phyloP scores from a whole-genome alignment of 495 filamentous ascomycete species.

The Paragyromitra xinjiangensis region DNA sequence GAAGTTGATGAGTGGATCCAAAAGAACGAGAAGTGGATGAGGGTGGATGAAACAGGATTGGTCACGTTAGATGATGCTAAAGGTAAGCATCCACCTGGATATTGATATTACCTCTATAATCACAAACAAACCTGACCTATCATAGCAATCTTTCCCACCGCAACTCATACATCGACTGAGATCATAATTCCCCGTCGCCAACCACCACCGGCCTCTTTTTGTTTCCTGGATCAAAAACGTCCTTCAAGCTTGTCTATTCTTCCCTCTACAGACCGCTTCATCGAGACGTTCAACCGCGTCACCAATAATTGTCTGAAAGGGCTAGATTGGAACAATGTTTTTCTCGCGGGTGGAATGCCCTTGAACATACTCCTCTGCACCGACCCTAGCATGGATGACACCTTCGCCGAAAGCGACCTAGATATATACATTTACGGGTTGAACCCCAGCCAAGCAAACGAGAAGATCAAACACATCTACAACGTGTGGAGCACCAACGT shows the following conservation, averaged over 20 bases:
- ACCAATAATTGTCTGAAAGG: constrained; percentile 56
- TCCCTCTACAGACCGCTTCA: constrained; percentile 48
- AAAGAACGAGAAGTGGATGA: constrained; percentile 39
- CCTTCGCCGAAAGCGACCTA: constrained; percentile 53
- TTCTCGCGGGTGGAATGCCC: constrained; percentile 58
- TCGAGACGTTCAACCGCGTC: constrained; percentile 52
- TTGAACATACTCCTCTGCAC: constrained; percentile 55
- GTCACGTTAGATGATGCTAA: constrained; percentile 41
- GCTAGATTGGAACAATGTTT: constrained; percentile 59
- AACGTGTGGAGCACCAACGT: constrained; percentile 57
- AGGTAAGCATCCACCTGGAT: background rate
- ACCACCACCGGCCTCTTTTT: constrained; percentile 58
- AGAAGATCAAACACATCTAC: constrained; percentile 58
- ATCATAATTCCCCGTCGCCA: constrained; percentile 33
- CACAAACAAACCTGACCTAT: background rate
- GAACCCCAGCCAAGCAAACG: constrained; percentile 55
- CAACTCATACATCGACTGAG: constrained; percentile 2
- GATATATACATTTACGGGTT: constrained; percentile 59
- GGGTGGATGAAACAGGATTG: constrained; percentile 22
- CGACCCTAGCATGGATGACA: constrained; percentile 29
- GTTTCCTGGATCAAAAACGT: constrained; percentile 56
- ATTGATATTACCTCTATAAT: background rate
- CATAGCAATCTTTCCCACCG: constrained; percentile 30
- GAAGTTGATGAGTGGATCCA: constrained; percentile 48
- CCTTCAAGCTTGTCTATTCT: constrained; percentile 48